Evolutionary conservation across 2,329 filamentous ascomycete genomes (phyloP), one percentile per base, ranked within the genome.

Genomic region (Cyanodermella asteris): DNA sequence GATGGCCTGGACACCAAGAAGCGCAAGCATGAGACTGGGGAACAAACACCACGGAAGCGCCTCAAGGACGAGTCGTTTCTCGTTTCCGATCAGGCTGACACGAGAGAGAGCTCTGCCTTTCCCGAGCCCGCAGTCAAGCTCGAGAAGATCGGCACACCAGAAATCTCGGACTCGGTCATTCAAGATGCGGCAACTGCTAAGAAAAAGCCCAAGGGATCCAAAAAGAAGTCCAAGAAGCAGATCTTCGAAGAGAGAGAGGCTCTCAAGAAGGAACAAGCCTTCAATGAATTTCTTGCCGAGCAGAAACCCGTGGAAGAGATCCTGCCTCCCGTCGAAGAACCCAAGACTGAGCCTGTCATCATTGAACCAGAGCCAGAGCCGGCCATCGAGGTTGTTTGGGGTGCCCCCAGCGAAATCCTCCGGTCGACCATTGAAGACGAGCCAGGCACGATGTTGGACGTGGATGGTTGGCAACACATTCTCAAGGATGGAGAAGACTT

Each of bases 161-260:
- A 31, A 13, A 25, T n/a, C n/a, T n/a, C n/a, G n/a, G n/a, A n/a
- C n/a, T n/a, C n/a, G n/a, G n/a, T n/a, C n/a, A n/a, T n/a, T 29
- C 22, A 30, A 16, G 39, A 42, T 24, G 31, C 31, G 11, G 30
- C 31, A 12, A 36, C 38, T 11, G 36, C 38, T 8, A 46, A 48
- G 30, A 33, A 40, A 22, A 63, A 62, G 36, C 40, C 47, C 2
- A 63, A 65, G 43, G 66, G 64, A 42, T 35, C 60, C 4, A 77
- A 77, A 54, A 78, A 65, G 53, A 80, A 76, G 47, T 64, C 72
- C 0, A 82, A 81, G 56, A 81, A 77, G 45, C 70, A 81, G 40
- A 44, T 76, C 3, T 62, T 73, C 22, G 69, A 75, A 40, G 71
- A 78, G 41, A 58, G 61, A 12, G 63, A 72, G 38, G 62, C 62